Base-by-base conservation (phyloP, 2,329 filamentous ascomycete species). In the Amphichorda felina region DNA sequence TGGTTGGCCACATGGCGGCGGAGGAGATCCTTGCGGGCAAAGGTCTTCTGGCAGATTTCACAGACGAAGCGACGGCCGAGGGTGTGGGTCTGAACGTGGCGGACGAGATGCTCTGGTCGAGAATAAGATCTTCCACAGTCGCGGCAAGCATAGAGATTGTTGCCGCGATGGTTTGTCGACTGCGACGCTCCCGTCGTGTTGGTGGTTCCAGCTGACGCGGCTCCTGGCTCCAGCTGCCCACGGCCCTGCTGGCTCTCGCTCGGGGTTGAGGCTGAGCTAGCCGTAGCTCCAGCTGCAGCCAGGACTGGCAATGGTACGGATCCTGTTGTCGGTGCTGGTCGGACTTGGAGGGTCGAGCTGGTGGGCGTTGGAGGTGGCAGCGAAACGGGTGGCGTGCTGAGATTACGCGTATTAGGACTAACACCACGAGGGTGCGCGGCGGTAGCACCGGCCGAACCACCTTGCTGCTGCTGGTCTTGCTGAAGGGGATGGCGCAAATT, bases 1-100 rank as follows among this genome's bases (percentile, higher is more conserved):
- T 72, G 69, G 41, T 70, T 71, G 30, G 61, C 51, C 29, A 64
- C 59, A 43, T 72, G 68, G 11, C 69, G 61, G 42, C 69, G 69
- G 35, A 71, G 55, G 9, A 72, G 56, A 45, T 72, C 68, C 38
- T 68, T 68, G 15, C 68, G 60, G 8, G 66, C 65, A 47, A 72
- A 72, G 5, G 64, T 63, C 45, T 72, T 72, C 37, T 65, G 60
- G 42, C 68, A 71, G 37, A 72, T 55, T 27, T 64, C 54, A 42
- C 66, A 69, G 14, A 55, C 48, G 44, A 70, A 70, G 21, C 66
- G 60, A 34, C 67, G 64, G 5, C 66, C 66, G 6, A 68, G 54
- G 3, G 64, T 68, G 42, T 70, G 66, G 3, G 64, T 65, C 42
- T 66, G 63, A 26, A 68, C 64, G 44, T 70, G 66, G 18, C 66